These are phyloP conservation scores for Lumnitzera racemosa DNA, from an alignment of 345 rosid genomes.

Conservation along the genomic window DNA sequence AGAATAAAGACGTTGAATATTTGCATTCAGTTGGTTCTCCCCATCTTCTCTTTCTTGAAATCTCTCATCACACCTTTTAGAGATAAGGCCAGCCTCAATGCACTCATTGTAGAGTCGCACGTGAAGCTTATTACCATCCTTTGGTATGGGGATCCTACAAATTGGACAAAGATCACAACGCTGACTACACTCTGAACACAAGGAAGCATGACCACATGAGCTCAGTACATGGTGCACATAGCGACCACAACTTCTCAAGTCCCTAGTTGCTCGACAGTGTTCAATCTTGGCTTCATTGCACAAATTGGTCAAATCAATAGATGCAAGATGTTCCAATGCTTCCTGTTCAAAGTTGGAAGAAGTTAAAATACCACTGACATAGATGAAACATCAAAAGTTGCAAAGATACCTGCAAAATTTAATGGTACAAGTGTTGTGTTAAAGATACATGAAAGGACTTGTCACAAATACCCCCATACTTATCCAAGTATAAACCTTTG, in stretches of 20 bases:
- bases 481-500: no score
- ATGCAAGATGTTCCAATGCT: conserved; percentile 76
- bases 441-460: no score
- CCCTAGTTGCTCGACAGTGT: conserved; percentile 88
- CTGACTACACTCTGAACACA: conserved; percentile 79
- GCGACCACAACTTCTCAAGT: conserved; percentile 81
- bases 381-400: background rate
- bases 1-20: conserved; percentile 79
- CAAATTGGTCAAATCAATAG: conserved; percentile 61
- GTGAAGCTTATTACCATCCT: conserved; percentile 29
- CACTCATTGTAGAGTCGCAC: conserved; percentile 80
- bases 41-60: conserved; percentile 54
- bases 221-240: conserved; percentile 55
- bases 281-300: conserved; percentile 84
- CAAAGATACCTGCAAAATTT: no score
- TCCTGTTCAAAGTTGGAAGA: conserved; percentile 39
- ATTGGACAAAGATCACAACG: conserved; percentile 86
- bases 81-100: conserved; percentile 73
- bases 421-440: no score
- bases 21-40: conserved; percentile 48
- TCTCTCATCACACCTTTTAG: conserved; percentile 42
- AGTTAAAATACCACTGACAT: conserved; percentile 7
- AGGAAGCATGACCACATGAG: conserved; percentile 89
- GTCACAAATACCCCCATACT: no score
- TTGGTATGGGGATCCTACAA: conserved; percentile 53